These are phyloP conservation scores for Talaromyces sp. DNA, from an alignment of 2,329 filamentous ascomycete species.

Conservation along the genomic window DNA sequence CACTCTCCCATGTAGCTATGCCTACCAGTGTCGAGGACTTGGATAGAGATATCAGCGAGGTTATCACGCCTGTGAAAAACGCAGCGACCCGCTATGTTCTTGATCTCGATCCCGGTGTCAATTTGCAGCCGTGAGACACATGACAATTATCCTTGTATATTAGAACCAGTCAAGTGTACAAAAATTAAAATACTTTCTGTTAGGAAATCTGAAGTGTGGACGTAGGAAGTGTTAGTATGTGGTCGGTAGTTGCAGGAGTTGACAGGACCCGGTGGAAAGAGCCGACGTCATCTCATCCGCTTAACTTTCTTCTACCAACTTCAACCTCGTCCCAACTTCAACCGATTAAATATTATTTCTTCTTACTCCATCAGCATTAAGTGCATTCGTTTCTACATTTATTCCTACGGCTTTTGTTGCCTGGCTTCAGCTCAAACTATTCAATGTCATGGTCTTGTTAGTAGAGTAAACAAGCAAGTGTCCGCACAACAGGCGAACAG, in stretches of 20 bases:
- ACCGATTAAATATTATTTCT: neutral
- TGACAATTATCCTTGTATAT: neutral
- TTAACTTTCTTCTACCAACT: neutral
- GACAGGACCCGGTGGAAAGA: neutral
- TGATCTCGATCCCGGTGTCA: slow-evolving; percentile 27
- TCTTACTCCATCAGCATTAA: neutral
- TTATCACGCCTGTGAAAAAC: slow-evolving; percentile 8
- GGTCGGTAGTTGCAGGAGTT: neutral
- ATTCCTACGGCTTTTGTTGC: neutral
- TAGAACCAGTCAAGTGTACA: neutral
- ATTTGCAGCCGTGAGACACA: slow-evolving; percentile 20
- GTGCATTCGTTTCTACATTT: neutral
- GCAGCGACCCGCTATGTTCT: slow-evolving; percentile 22
- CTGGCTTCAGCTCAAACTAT: neutral
- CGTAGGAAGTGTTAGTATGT: neutral
- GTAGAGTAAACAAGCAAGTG: neutral
- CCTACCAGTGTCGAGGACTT: slow-evolving; percentile 8
- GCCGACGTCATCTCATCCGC: neutral
- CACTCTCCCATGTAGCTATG: slow-evolving; percentile 17
- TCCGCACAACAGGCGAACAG: neutral
- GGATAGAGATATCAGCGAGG: slow-evolving; percentile 5
- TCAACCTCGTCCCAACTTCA: neutral
- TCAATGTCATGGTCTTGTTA: neutral
- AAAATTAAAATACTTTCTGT: neutral
- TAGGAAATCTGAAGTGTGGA: neutral